Base-by-base conservation (phyloP, 2,329 filamentous ascomycete species). In the Aspergillus sp. region DNA sequence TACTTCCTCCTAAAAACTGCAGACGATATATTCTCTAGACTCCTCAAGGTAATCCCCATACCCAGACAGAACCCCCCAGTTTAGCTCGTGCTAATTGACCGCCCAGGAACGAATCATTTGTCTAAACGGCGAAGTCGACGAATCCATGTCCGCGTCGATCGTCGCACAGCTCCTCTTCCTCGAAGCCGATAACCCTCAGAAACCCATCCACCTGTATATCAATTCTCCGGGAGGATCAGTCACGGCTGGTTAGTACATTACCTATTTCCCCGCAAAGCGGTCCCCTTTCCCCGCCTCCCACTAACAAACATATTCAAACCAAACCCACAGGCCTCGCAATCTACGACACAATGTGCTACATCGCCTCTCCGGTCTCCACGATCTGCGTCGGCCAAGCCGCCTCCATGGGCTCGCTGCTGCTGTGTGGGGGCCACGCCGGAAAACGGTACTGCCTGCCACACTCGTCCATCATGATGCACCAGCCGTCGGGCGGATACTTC, bases 281-380 rank as follows among this genome's bases (percentile, higher is more conserved):
- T 29, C 26, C 26, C 26, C 2, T 29, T 49, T 47, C 11, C 54
- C 16, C 7, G 18, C 26, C 6, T 29, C 9, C 7, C 26, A 29
- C 24, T 55, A 24, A 5, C 20, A 42, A 46, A 52, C 16, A 4
- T 7, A 24, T 56, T 7, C 20, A 46, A 24, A 46, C 7, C 22
- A 22, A 24, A 49, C 45, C 49, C 39, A 11, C 39, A 75, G 74
- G 76, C 49, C 80, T 89, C 61, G 93, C 95, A 26, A 98, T 99
- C 71, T 99, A 99, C 82, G 95, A 99, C 75, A 99, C 95, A 12
- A 98, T 99, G 94, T 88, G 90, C 68, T 99, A 99, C 77, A 98
- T 99, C 73, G 88, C 89, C 61, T 91, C 91, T 2, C 92, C 94
- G 1, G 92, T 99, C 0, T 94, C 90, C 49, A 99, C 95, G 0